Evolutionary conservation across 2,329 filamentous ascomycete genomes (phyloP), one percentile per base, ranked within the genome.

Genomic region (Xylariales sp.): DNA sequence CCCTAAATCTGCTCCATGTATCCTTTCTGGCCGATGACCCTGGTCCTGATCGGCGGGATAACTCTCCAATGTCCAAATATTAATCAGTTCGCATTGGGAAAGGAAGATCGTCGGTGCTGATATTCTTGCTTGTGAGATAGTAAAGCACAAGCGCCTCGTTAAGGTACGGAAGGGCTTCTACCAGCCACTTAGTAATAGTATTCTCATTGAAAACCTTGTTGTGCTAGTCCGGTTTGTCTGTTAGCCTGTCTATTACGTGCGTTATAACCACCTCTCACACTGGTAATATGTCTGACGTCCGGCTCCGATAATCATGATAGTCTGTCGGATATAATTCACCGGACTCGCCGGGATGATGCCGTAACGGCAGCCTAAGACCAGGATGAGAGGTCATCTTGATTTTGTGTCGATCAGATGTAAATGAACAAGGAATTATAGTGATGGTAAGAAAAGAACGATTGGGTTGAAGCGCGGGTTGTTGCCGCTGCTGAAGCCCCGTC

Each of bases 31-130:
- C 58, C 64, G 62, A 12, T n/a, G 1, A 14, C 54, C 53, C 41
- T 32, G 18, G 23, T 53, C 46, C 39, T 58, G 58, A 1, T 30
- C 36, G 39, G 65, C 69, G 49, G 7, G 55, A 62, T 10, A 39
- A 18, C 16, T 65, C 65, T 5, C 60, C 50, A 1, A 68, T 34
- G 9, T 34, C 16, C 9, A 60, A 16, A 18, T 65, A 14, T 3
- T 4, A 9, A 10, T 55, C 12, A 28, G 69, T 69, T 41, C 57
- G 81, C 68, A 87, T 77, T 14, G 86, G 85, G 32, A 84, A 83
- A n/a, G 84, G 78, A 49, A 88, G 80, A 75, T 86, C 86, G 63
- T 85, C 23, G 23, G 23, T 82, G 65, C 87, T 79, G 69, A 85
- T 28, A 64, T 36, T 36, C 34, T 36, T 36, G 34, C 23, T 23